These are phyloP conservation scores for Leishmania arabica DNA, from an alignment of 208 protist genomes.

Conservation along the genomic window DNA sequence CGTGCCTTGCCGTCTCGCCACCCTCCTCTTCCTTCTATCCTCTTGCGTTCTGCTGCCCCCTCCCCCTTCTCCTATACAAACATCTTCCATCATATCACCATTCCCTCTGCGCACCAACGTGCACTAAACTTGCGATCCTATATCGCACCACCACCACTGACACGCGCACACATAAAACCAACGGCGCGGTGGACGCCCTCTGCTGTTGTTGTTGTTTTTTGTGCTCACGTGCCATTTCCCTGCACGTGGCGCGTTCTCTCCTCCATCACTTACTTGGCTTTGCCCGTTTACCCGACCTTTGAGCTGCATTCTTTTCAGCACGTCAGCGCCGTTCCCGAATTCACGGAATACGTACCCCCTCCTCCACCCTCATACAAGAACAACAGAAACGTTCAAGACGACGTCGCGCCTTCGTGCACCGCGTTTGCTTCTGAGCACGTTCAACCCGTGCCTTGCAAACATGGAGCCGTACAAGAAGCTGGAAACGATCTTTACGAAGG, in stretches of 20 bases:
- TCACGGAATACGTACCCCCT: not conserved
- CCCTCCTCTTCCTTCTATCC: not conserved
- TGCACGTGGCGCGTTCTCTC: not conserved
- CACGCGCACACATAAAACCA: not conserved
- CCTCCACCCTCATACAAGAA: not conserved
- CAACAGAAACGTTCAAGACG: not conserved
- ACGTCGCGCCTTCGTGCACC: slow-evolving; percentile 5
- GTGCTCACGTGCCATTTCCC: not conserved
- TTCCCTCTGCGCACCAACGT: not conserved
- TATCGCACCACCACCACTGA: not conserved
- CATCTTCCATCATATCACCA: not conserved
- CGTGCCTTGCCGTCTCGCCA: not conserved
- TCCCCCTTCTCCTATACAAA: not conserved
- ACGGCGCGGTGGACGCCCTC: not conserved
- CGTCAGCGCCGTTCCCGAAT: not conserved
- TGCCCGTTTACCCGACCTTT: not conserved
- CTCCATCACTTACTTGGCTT: not conserved
- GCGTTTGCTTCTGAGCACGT: slow-evolving; percentile 1
- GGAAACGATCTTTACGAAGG: slow-evolving; percentile 53
- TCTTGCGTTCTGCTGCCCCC: not conserved
- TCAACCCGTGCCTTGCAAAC: slow-evolving; percentile 1
- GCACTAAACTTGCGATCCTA: not conserved
- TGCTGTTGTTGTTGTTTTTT: not conserved
- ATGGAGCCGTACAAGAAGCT: slow-evolving; percentile 81
- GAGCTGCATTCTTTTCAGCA: not conserved